Percentiles rank a stretch among this genome's conserved stretches.
These are phyloP conservation scores for Hortiboletus rubellus DNA, from an alignment of 1,284 basidiomycete genomes.

Conservation along the genomic window DNA sequence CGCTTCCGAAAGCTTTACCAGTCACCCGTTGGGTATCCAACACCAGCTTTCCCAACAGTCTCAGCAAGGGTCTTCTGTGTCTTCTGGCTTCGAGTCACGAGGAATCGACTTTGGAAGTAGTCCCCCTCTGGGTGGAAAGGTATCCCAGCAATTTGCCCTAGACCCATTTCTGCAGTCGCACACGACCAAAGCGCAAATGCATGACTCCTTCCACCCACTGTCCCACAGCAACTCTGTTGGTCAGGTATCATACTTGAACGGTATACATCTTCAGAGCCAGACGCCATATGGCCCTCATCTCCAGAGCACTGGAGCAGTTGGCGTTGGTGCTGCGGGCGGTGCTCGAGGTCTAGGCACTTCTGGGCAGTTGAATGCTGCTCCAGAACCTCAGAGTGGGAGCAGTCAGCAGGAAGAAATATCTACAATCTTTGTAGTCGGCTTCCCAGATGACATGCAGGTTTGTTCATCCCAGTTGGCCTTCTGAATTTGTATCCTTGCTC, in stretches of 20 bases:
- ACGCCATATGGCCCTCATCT: slow-evolving; percentile 73
- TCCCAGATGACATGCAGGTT: slow-evolving; percentile 98
- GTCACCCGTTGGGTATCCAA: slow-evolving; percentile 33
- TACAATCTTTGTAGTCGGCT: slow-evolving; percentile 98
- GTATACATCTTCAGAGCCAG: slow-evolving; percentile 60
- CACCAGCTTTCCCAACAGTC: slow-evolving; percentile 41
- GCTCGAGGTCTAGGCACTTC: slow-evolving; percentile 29
- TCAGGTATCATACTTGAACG: slow-evolving; percentile 40
- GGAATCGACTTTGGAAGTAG: slow-evolving; percentile 35
- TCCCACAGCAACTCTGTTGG: slow-evolving; percentile 30
- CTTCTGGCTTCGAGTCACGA: slow-evolving; percentile 32
- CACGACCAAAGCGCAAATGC: slow-evolving; percentile 33
- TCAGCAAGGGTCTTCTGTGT: slow-evolving; percentile 28
- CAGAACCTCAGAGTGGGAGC: slow-evolving; percentile 25
- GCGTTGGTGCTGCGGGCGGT: slow-evolving; percentile 22
- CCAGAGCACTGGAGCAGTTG: slow-evolving; percentile 39
- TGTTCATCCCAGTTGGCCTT: slow-evolving; percentile 33
- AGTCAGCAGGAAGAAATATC: slow-evolving; percentile 84
- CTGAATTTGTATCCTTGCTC: slow-evolving; percentile 4
- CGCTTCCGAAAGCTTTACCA: slow-evolving; percentile 24
- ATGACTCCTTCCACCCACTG: slow-evolving; percentile 35
- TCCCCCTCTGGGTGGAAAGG: slow-evolving; percentile 28
- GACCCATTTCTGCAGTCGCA: slow-evolving; percentile 38
- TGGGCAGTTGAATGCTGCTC: slow-evolving; percentile 22
- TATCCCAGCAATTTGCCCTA: slow-evolving; percentile 34